Conservation (phyloP, 1,284 basidiomycete species). For the Irpex sp. region DNA sequence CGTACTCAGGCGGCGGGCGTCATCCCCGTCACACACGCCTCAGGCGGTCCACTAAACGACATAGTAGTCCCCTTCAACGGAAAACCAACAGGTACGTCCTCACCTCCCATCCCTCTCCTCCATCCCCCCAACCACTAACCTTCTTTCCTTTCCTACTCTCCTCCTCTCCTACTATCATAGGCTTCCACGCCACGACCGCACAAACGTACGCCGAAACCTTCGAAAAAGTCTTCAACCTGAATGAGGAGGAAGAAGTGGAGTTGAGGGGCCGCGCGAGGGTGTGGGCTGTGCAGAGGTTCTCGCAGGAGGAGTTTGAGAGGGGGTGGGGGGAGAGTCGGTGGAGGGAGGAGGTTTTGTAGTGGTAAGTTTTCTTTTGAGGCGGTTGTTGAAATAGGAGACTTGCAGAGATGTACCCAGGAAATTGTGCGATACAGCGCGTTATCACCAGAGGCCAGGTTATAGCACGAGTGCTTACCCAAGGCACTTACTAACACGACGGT, state of each 20-base stretch:
- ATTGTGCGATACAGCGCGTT: too few relatives aligned
- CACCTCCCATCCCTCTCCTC: background rate
- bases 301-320: constrained; percentile 71
- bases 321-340: constrained; percentile 70
- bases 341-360: constrained; percentile 30
- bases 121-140: too few relatives aligned
- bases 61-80: constrained; percentile 82
- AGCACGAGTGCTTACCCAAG: too few relatives aligned
- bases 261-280: constrained; percentile 70
- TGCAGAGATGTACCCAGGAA: too few relatives aligned
- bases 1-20: constrained; percentile 80
- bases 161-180: constrained; percentile 33
- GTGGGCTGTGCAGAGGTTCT: constrained; percentile 72
- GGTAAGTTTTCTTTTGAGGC: too few relatives aligned
- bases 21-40: constrained; percentile 90
- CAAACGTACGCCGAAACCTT: constrained; percentile 73
- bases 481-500: too few relatives aligned
- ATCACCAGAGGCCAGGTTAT: too few relatives aligned
- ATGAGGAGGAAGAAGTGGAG: constrained; percentile 48
- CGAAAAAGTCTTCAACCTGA: constrained; percentile 61
- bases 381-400: too few relatives aligned
- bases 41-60: constrained; percentile 89
- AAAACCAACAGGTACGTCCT: constrained; percentile 57
- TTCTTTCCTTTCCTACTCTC: too few relatives aligned
- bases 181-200: constrained; percentile 77